Evolutionary conservation across 1,284 basidiomycete species (phyloP), one percentile per base, ranked within the genome.

Genomic region (Entoloma clypeatum): DNA sequence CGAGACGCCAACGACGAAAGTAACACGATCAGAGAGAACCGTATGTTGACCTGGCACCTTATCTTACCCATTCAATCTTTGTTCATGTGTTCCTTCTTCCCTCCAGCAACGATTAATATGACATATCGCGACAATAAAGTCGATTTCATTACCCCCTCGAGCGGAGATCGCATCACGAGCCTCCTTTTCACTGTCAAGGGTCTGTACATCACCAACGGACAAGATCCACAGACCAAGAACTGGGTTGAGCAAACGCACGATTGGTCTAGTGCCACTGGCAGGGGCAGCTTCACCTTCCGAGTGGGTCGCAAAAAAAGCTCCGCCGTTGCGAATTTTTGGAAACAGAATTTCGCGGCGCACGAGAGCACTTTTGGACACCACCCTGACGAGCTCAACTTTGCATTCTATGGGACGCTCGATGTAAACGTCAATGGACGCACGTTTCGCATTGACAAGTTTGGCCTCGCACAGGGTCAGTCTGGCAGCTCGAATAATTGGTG

Each of bases 391-490:
- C 27, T 28, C 27, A 28, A 28, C 16, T 28, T 28, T 28, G 27
- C 27, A 5, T 14, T 28, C 5, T 28, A 28, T 28, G 27, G 27
- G 27, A 11, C 27, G 27, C 27, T 28, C 16, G 27, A 28, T 28
- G n/a, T 28, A 11, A 11, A 14, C n/a, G 27, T 28, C n/a, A 28
- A 28, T 28, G 27, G 27, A n/a, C n/a, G 27, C n/a, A 28, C 27
- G 27, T 28, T n/a, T 28, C 27, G 27, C 16, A 4, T 28, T 14
- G 27, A 11, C n/a, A 28, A 28, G 27, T 28, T 11, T 28, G 27
- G 27, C 27, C 27, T 28, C 27, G 27, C 27, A 28, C 27, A 28
- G 27, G 27, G 27, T 28, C 27, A 28, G 27, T n/a, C 27, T 28
- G 4, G n/a, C 27, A n/a, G n/a, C 27, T 28, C 27, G 27, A 28